Evolutionary conservation across 192 early-diverging fungal species (phyloP), one percentile per base, ranked within the genome.

Genomic region (Entrophospora sp.): DNA sequence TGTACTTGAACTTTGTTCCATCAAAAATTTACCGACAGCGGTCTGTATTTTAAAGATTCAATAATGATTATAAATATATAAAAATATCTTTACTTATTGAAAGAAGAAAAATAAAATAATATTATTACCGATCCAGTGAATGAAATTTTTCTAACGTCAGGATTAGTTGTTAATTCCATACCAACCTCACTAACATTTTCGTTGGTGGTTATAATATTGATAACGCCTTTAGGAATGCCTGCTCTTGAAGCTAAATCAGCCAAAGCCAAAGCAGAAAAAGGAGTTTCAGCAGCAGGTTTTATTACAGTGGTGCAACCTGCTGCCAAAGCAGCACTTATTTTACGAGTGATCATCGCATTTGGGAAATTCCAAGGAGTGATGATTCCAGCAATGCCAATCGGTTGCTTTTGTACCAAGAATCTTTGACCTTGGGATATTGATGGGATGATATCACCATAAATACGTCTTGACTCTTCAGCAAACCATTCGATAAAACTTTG

Each of bases 281-380:
- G 83, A 5, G 79, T 83, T 56, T 81, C 81, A 7, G 83, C 52
- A 1, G 71, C 79, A 32, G 90, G 88, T 57, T 91, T 91, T n/a
- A 87, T 71, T 7, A 91, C 84, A 9, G 81, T 75, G 0, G 85
- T 82, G 71, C 88, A 90, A 34, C 90, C 90, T 30, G 88, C 90
- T 4, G 88, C 88, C 44, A 92, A 42, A 0, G 90, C 89, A 2
- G 90, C 87, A 14, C 83, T 84, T 9, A 84, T 67, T 66, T 92
- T 91, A 43, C 88, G 74, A 0, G 88, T 86, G 20, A 90, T 77
- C 89, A 95, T 94, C 6, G 92, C 92, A 61, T 73, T 83, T 1
- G 94, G 94, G 66, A 91, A 92, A 69, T 78, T 91, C 81, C 85
- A 91, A 13, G 89, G 89, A 12, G 86, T 86, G 42, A 91, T 77